Conservation (phyloP, 2,329 filamentous ascomycete genomes). For the Fusarium sp. region DNA sequence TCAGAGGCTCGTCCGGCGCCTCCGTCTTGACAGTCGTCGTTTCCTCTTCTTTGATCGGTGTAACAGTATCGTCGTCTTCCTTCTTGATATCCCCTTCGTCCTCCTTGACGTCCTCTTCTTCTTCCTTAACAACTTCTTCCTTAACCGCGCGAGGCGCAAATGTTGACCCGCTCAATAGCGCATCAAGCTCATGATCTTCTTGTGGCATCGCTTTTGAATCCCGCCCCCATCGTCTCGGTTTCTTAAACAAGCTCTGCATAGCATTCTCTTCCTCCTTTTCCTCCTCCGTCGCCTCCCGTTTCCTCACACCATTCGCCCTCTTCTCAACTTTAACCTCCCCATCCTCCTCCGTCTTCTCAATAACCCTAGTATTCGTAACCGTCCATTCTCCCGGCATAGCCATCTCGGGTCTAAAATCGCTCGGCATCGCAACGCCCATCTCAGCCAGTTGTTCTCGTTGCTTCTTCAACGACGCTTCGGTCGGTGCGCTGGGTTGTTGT, state of each 20-base stretch:
- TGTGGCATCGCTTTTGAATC: constrained; percentile 62
- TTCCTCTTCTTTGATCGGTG: background rate
- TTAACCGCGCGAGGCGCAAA: constrained; percentile 43
- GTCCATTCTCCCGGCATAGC: constrained; percentile 93
- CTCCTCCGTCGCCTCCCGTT: constrained; percentile 70
- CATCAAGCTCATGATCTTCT: constrained; percentile 70
- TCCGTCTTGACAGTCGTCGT: constrained; percentile 56
- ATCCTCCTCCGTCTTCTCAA: constrained; percentile 58
- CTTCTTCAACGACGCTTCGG: constrained; percentile 76
- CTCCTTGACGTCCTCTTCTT: constrained; percentile 42
- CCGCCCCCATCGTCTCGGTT: constrained; percentile 64
- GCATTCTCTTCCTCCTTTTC: constrained; percentile 70
- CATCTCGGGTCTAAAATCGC: constrained; percentile 81
- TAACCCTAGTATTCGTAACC: constrained; percentile 71
- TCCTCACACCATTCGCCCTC: constrained; percentile 68
- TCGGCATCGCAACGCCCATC: constrained; percentile 86
- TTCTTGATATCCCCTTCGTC: background rate
- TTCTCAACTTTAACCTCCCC: constrained; percentile 57
- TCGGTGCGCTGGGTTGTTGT: constrained; percentile 31
- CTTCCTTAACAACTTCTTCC: constrained; percentile 40
- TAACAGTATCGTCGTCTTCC: background rate
- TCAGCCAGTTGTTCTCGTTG: constrained; percentile 90
- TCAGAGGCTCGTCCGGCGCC: constrained; percentile 37
- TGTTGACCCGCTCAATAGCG: constrained; percentile 60
- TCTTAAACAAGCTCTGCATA: constrained; percentile 69